A percentile compares a stretch with the other conserved stretches of the same genome.
Conservation (phyloP, 352 stramenopile species). For the Pythium biforme region DNA sequence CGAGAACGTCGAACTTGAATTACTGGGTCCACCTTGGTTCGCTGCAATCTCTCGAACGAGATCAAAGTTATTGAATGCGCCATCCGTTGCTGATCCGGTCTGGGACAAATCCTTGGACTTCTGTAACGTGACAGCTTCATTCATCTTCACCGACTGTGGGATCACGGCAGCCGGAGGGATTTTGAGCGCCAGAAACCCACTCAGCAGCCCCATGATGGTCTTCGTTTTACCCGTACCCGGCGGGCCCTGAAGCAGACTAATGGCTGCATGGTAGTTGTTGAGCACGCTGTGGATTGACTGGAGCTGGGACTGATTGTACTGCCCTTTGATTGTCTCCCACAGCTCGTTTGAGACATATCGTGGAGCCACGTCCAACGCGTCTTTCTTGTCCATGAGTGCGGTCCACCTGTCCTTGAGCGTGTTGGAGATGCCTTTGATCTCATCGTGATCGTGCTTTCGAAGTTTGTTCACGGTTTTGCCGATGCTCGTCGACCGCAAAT, state of each 20-base stretch:
- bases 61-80: slow-evolving; percentile 56
- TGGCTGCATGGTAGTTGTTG: slow-evolving; percentile 83
- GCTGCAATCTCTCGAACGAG: slow-evolving; percentile 33
- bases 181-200: slow-evolving; percentile 65
- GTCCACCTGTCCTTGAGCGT: slow-evolving; percentile 82
- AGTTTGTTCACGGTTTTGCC: slow-evolving; percentile 85
- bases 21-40: slow-evolving; percentile 12
- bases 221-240: slow-evolving; percentile 95
- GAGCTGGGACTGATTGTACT: slow-evolving; percentile 87
- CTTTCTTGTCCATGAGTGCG: slow-evolving; percentile 64
- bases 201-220: slow-evolving; percentile 87
- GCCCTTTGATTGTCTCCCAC: slow-evolving; percentile 70
- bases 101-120: slow-evolving; percentile 8
- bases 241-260: slow-evolving; percentile 93
- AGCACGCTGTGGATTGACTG: slow-evolving; percentile 86
- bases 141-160: slow-evolving; percentile 5
- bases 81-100: neutral
- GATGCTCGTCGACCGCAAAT: slow-evolving; percentile 84
- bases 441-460: slow-evolving; percentile 66
- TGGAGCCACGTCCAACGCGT: slow-evolving; percentile 52
- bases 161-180: slow-evolving; percentile 52
- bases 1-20: slow-evolving; percentile 40
- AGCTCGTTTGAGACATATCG: slow-evolving; percentile 59
- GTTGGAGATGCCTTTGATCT: slow-evolving; percentile 43
- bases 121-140: neutral